Base-by-base conservation (phyloP, 1,139 yeast species). In the Pichia sp. region DNA sequence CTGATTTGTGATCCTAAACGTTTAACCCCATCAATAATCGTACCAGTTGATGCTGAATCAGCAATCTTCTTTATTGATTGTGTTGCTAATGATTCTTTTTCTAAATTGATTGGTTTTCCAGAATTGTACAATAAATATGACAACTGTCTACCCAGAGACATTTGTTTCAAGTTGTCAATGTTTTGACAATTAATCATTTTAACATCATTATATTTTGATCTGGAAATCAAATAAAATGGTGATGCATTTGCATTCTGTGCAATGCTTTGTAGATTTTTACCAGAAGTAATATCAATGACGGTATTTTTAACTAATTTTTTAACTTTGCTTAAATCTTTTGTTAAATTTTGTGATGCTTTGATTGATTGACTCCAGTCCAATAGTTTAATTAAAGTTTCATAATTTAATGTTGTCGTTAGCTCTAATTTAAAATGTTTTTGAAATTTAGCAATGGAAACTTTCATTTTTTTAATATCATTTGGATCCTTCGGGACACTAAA, bases 401-500 rank as follows among this genome's bases (percentile, higher is more conserved):
- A 37, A 44, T 61, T 60, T 7, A 64, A 50, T 7, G 58, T 60
- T 1, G 59, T 34, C 5, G 51, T 43, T n/a, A 46, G 43, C 7
- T 41, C 46, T 8, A 59, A 20, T 44, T 59, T 59, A 34, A 53
- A 50, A 24, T 83, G 85, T 62, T 79, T 84, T 61, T 86, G 94
- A 60, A 85, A 85, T 54, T 76, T 79, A 3, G 85, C 82, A 44
- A 81, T 65, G 45, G 80, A 72, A 53, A 81, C 56, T 73, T 78
- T 70, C 56, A 81, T 80, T 50, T 74, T 75, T 48, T 81, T 84
- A 49, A 81, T 81, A 57, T 87, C 95, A 63, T 84, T 82, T 0
- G 95, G 90, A 61, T 90, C 97, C 60, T 88, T 89, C 0, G 96
- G 90, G 3, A 84, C 81, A 54, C 82, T 86, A 53, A 88, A 80